Evolutionary conservation across 306 rosid genomes (phyloP), one percentile per base, ranked within the genome.

Genomic region (Benincasa hispida): DNA sequence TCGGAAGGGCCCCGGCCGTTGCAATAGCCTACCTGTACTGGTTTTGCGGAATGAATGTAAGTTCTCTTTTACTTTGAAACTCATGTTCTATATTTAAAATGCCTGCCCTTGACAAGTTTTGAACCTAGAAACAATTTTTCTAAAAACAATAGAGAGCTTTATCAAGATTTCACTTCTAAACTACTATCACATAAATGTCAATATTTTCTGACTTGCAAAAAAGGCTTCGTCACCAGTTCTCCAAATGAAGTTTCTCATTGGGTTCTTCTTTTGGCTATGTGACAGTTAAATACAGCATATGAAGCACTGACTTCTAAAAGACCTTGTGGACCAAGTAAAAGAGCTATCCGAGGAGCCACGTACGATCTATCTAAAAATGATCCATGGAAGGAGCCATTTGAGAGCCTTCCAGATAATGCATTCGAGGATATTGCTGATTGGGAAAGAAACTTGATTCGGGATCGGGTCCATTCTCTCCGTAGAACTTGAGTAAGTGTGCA

Each of bases 1-100:
- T 91, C 37, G 98, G 97, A 79, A 89, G 98, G 82, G 98, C 98
- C 54, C 95, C 98, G 0, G 98, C 91, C 3, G 97, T 91, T 72
- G 93, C 97, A 61, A 88, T 90, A 63, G 81, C 98, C 45, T 94
- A 91, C 84, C 79, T 91, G 89, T 91, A 87, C 87, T 94, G 98
- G 98, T 94, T 89, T 81, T 82, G 85, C 65, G 85, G 75, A 80
- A 94, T 90, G 91, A 91, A 85, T 76, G 98, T 83, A 81, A 88
- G 89, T 85, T 79, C 78, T 78, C 50, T 54, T 14, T 54, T 45
- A 45, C 70, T 37, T 61, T 6, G 32, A 30, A 27, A n/a, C 15
- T 22, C 5, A 6, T 14, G 28, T 58, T 37, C 3, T 8, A 66
- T 8, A 9, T 47, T 77, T 61, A 30, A 10, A 19, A 41, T 39